Percentiles rank a stretch among this genome's conserved stretches.
These are phyloP conservation scores for Dictyostelium intermedium DNA, from an alignment of 78 protist genomes.

Conservation along the genomic window DNA sequence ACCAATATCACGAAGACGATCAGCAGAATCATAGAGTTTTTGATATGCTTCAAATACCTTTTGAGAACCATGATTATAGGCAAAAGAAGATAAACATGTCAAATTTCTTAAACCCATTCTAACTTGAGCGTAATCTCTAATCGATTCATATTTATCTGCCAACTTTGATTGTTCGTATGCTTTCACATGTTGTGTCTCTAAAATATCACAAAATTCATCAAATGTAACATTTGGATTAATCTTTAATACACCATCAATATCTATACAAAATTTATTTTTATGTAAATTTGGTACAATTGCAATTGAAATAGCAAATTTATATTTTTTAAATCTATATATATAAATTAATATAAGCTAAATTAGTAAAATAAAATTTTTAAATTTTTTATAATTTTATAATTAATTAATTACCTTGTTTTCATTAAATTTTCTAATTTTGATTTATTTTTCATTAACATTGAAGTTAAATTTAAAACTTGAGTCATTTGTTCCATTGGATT, in stretches of 20 bases:
- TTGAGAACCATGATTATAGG: not conserved
- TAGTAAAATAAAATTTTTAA: too few relatives aligned
- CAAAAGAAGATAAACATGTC: not conserved
- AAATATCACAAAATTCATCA: constrained; percentile 41
- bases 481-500: constrained; percentile 20
- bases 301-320: not conserved
- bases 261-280: not conserved
- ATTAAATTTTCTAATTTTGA: not conserved
- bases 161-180: not conserved
- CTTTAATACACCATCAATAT: constrained; percentile 44
- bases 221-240: constrained; percentile 13
- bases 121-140: constrained; percentile 68
- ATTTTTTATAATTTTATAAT: not conserved
- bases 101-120: constrained; percentile 45
- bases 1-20: constrained; percentile 35
- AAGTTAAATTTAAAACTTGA: constrained; percentile 1
- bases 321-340: not conserved
- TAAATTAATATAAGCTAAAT: too few relatives aligned
- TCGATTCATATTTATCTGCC: constrained; percentile 1
- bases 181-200: not conserved
- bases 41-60: constrained; percentile 56
- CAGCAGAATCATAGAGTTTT: constrained; percentile 35
- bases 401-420: constrained; percentile 14
- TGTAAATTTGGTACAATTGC: constrained; percentile 52
- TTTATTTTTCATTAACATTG: constrained; percentile 29